Evolutionary conservation across 768 basidiomycete species (phyloP).

Genomic region (Pilatotrama ljubarskyi): DNA sequence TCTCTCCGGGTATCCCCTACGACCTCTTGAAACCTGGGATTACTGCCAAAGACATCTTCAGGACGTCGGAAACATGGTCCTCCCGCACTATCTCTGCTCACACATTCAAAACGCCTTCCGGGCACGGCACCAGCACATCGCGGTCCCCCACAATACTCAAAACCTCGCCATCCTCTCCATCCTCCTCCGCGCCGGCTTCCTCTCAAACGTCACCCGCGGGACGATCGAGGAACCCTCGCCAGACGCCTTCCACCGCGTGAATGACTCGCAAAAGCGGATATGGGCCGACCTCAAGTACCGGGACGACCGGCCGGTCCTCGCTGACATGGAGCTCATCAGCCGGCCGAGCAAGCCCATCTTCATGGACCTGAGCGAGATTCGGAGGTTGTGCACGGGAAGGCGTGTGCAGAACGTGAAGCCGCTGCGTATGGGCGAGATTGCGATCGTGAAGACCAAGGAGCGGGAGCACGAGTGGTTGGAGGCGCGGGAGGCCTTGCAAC

Average conservation of each 20-base stretch:
- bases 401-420: slow-evolving; percentile 81
- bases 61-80: slow-evolving; percentile 39
- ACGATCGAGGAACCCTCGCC: slow-evolving; percentile 68
- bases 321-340: slow-evolving; percentile 77
- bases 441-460: slow-evolving; percentile 73
- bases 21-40: not conserved
- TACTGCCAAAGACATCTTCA: not conserved
- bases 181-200: slow-evolving; percentile 87
- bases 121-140: slow-evolving; percentile 75
- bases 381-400: slow-evolving; percentile 77
- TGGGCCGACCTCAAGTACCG: slow-evolving; percentile 97
- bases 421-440: slow-evolving; percentile 90
- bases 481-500: slow-evolving; percentile 84
- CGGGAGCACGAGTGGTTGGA: slow-evolving; percentile 85
- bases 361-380: slow-evolving; percentile 73
- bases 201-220: slow-evolving; percentile 81
- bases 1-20: not conserved
- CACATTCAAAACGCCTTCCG: slow-evolving; percentile 90
- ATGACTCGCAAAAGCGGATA: slow-evolving; percentile 73
- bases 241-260: slow-evolving; percentile 53
- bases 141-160: slow-evolving; percentile 81
- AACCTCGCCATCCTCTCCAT: slow-evolving; percentile 92
- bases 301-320: slow-evolving; percentile 82
- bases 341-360: slow-evolving; percentile 80
- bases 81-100: slow-evolving; percentile 87